Conservation (phyloP, 768 basidiomycete genomes). For the Saitozyma sp. region DNA sequence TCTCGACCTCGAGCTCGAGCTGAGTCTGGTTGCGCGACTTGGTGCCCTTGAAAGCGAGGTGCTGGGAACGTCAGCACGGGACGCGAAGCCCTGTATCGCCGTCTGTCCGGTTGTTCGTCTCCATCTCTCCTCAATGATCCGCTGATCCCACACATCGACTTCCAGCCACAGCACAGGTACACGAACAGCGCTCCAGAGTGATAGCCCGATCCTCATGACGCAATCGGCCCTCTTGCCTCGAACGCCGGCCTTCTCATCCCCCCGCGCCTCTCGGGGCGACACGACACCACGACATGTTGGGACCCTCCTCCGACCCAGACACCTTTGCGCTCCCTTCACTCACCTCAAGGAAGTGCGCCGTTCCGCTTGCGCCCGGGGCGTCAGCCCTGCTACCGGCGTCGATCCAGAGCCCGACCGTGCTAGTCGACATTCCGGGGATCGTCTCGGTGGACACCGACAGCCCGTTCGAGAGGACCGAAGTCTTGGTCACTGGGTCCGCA, state of each 20-base stretch:
- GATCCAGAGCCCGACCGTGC: constrained; percentile 99
- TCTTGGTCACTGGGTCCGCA: constrained; percentile 72
- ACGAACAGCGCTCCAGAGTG: too few relatives aligned
- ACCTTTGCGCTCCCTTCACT: constrained; percentile 12
- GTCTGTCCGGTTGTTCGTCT: background rate
- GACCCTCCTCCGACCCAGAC: background rate
- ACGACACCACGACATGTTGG: background rate
- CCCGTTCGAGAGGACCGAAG: constrained; percentile 90
- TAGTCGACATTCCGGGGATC: constrained; percentile 86
- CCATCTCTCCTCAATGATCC: background rate
- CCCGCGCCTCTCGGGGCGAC: background rate
- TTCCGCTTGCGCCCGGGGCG: constrained; percentile 90
- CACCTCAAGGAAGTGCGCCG: constrained; percentile 92
- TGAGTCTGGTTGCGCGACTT: constrained; percentile 79
- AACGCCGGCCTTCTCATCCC: too few relatives aligned
- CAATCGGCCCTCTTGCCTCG: too few relatives aligned
- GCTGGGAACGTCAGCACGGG: constrained; percentile 13
- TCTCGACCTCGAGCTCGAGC: constrained; percentile 95
- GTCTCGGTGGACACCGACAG: constrained; percentile 91
- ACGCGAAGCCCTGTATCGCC: background rate
- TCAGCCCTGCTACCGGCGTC: constrained; percentile 97
- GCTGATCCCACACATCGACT: background rate
- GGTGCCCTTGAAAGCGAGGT: constrained; percentile 65
- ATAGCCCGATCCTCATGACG: too few relatives aligned
- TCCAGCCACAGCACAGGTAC: background rate